A percentile compares a stretch with the other conserved stretches of the same genome.
These are phyloP conservation scores for Sphagnum magellanicum DNA, from an alignment of 228 moss, liverwort and hornwort genomes.

Conservation along the genomic window DNA sequence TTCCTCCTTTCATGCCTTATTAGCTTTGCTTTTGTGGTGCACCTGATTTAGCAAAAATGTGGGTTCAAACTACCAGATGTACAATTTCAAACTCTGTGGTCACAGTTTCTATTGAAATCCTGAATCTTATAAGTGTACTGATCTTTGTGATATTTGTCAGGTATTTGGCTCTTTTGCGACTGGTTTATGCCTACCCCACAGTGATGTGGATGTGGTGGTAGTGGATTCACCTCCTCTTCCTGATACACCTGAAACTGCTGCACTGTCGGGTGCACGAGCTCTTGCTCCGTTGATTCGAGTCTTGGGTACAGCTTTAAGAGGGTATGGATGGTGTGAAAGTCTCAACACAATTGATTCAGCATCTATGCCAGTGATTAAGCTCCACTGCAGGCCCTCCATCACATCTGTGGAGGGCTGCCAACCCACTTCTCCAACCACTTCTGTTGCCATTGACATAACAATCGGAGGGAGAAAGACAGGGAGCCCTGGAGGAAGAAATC, in stretches of 20 bases:
- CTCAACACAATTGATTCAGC: slow-evolving; percentile 82
- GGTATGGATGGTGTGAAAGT: slow-evolving; percentile 66
- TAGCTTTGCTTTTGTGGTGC: too few relatives aligned
- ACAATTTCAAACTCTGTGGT: too few relatives aligned
- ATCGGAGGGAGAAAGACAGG: slow-evolving; percentile 77
- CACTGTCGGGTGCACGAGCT: slow-evolving; percentile 53
- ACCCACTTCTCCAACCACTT: slow-evolving; percentile 14
- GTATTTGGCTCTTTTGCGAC: slow-evolving; percentile 98
- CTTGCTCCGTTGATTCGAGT: slow-evolving; percentile 69
- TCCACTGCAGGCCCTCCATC: slow-evolving; percentile 59
- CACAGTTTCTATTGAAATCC: too few relatives aligned
- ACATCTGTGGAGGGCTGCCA: not conserved
- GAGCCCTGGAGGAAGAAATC: slow-evolving; percentile 28
- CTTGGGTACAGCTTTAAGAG: slow-evolving; percentile 59
- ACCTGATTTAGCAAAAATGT: too few relatives aligned
- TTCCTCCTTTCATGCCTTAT: too few relatives aligned
- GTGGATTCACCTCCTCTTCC: slow-evolving; percentile 82
- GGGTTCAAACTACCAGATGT: too few relatives aligned
- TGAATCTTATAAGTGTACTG: too few relatives aligned
- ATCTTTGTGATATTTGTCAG: slow-evolving; percentile 21
- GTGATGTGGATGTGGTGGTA: slow-evolving; percentile 97
- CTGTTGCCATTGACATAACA: slow-evolving; percentile 82
- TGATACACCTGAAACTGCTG: slow-evolving; percentile 39
- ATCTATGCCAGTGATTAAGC: slow-evolving; percentile 95
- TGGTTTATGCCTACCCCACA: slow-evolving; percentile 80